Evolutionary conservation across 768 basidiomycete species (phyloP).

Genomic region (Auriscalpium microsporum): DNA sequence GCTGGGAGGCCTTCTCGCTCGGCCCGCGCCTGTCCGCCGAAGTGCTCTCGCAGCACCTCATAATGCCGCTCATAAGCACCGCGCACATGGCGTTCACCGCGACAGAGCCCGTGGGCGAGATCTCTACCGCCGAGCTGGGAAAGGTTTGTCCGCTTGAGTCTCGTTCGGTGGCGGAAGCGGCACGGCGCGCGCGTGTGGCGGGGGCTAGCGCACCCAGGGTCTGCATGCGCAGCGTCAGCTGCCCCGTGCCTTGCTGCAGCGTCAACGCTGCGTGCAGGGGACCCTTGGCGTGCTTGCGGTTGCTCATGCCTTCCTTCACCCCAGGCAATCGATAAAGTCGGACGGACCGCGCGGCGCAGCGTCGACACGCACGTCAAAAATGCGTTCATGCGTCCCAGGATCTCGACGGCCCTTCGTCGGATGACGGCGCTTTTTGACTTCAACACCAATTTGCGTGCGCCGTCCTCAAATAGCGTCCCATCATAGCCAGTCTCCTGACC

Average conservation of each 20-base stretch:
- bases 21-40: slow-evolving; percentile 62
- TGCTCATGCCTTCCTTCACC: too few species aligned
- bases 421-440: slow-evolving; percentile 70
- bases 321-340: slow-evolving; percentile 63
- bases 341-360: slow-evolving; percentile 58
- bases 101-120: slow-evolving; percentile 45
- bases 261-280: too few species aligned
- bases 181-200: too few species aligned
- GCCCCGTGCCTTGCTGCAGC: too few species aligned
- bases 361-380: slow-evolving; percentile 67
- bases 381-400: slow-evolving; percentile 58
- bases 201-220: too few species aligned
- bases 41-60: slow-evolving; percentile 69
- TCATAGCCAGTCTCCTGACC: slow-evolving; percentile 1
- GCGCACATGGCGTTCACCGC: slow-evolving; percentile 62
- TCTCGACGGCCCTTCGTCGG: slow-evolving; percentile 58
- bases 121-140: slow-evolving; percentile 53
- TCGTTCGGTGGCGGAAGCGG: too few species aligned
- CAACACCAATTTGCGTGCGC: slow-evolving; percentile 48
- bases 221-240: not conserved
- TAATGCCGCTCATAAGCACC: slow-evolving; percentile 66
- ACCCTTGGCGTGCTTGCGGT: too few species aligned
- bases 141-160: slow-evolving; percentile 34
- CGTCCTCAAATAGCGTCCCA: too few species aligned
- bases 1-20: slow-evolving; percentile 65